Evolutionary conservation across 306 rosid species (phyloP), one percentile per base, ranked within the genome.

Genomic region (Rosa chinensis): DNA sequence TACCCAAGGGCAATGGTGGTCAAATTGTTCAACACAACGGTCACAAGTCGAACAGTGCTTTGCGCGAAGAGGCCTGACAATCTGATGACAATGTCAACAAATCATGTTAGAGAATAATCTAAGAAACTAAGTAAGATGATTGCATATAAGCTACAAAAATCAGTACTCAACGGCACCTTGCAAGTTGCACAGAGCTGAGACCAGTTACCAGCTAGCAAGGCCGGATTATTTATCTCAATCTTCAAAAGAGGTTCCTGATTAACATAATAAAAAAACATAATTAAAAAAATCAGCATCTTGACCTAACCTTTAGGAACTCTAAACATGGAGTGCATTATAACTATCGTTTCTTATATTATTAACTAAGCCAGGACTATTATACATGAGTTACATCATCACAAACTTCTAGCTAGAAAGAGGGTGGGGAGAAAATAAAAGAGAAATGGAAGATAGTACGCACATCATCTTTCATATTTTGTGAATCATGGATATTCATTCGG

Each of bases 1-100:
- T 72, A 96, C 99, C 99, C 99, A 96, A 21, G 99, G 99, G 84
- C 99, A 96, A 82, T 96, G 99, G 85, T 93, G 99, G 77, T 96
- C 99, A 84, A 96, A 96, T 81, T 96, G 99, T 79, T 96, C 99
- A 75, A 96, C 96, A 81, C 99, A 96, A 68, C 94, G 96, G 83
- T 93, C 86, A 74, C 99, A 96, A 28, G 93, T 90, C 74, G 98
- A 91, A 82, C 99, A 96, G 75, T 96, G 99, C 89, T 96, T 96
- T 62, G 99, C 99, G 43, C 99, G 99, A 78, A 91, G 98, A 73
- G 99, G 99, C 86, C 98, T 91, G 87, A 96, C 99, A 91, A 96
- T 96, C 99, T 96, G 81, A 79, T 42, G 59, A 58, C 61, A 25
- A 74, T 35, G 62, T 32, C 42, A 58, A 39, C 17, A 56, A 56